A percentile compares a stretch with the other conserved stretches of the same genome.
phyloP scores from a whole-genome alignment of 345 rosid genomes.

The Moricandia arvensis region DNA sequence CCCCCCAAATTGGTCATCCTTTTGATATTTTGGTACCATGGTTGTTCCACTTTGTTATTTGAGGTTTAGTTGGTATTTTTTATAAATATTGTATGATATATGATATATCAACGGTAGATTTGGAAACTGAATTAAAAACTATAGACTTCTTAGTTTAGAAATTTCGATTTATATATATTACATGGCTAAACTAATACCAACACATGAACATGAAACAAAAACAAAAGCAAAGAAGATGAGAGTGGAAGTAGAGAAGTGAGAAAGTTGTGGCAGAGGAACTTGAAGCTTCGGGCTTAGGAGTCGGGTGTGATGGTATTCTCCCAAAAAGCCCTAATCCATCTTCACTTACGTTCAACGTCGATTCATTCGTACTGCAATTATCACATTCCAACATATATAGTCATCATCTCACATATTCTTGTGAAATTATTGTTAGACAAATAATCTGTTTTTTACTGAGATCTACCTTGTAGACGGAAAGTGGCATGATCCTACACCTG shows the following conservation, averaged over 20 bases:
- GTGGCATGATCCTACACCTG: conserved; percentile 41
- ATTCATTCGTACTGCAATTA: conserved; percentile 37
- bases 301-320: conserved; percentile 36
- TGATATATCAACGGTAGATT: neutral
- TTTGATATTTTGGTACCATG: too few species aligned
- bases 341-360: conserved; percentile 34
- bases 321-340: conserved; percentile 38
- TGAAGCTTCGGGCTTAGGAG: conserved; percentile 39
- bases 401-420: conserved; percentile 8
- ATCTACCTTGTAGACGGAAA: conserved; percentile 39
- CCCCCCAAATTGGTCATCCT: neutral
- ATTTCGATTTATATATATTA: neutral
- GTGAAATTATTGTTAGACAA: neutral
- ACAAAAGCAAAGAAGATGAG: conserved; percentile 15
- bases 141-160: neutral
- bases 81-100: neutral
- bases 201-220: neutral
- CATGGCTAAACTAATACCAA: neutral
- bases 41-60: too few species aligned
- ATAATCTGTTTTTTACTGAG: neutral
- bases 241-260: conserved; percentile 11
- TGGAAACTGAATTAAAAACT: neutral
- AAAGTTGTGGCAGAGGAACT: conserved; percentile 6
- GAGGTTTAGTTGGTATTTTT: neutral
- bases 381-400: neutral